Base-by-base conservation (phyloP, 805 yeast species). In the Yamadazyma philogaea region DNA sequence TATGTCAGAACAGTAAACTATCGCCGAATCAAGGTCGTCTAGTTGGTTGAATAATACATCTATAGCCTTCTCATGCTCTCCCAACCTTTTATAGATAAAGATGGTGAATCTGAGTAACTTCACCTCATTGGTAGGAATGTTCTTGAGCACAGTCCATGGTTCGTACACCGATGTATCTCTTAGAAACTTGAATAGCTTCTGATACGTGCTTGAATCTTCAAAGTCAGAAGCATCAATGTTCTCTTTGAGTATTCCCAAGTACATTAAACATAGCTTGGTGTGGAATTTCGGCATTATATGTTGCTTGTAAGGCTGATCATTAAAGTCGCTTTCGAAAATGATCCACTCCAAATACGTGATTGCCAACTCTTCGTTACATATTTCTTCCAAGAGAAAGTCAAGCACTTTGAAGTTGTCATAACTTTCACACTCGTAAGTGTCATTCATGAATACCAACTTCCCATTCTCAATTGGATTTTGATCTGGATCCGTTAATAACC, bases 41-140 rank as follows among this genome's bases (percentile, higher is more conserved):
- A 86, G 59, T 16, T 79, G 79, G 37, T 75, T 70, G 36, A 78
- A 79, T 19, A 81, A 68, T 2, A 87, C 75, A 42, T 78, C 77
- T 14, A 91, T 63, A 0, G 87, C 82, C 38, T 78, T 74, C 8
- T 72, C 70, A 54, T 86, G 87, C 40, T 78, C 78, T 1, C 78
- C 81, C 33, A 84, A 54, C 45, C 78, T 74, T 35, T 74, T 73
- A 41, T 84, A 69, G 2, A 89, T 75, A 35, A 76, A 70, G 0
- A 86, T 78, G 31, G 77, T 72, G 30, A 82, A 68, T 18, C 75
- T 64, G 7, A 74, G 51, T 44, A 57, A 64, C 22, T 51, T 53
- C 30, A 60, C 63, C 24, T 62, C 59, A 20, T 60, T 55, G 3
- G 61, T 53, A 1, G 72, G 69, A 8, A 67, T 60, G 37, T 60